These are phyloP conservation scores for Chlorella sp. DNA, from an alignment of 139 green algal species.

Conservation along the genomic window DNA sequence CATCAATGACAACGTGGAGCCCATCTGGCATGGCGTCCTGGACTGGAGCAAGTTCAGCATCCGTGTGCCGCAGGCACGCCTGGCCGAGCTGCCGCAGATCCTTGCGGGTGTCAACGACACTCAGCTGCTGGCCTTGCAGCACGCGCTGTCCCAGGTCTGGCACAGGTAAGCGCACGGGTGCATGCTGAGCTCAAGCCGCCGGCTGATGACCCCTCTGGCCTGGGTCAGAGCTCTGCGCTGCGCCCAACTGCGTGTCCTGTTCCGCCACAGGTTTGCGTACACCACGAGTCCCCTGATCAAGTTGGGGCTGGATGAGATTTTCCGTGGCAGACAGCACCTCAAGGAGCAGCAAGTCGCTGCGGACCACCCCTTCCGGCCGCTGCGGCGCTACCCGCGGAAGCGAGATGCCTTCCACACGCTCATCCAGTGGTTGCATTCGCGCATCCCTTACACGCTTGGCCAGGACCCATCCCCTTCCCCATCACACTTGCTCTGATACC, in stretches of 20 bases:
- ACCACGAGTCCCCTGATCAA: neutral
- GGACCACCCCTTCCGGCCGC: conserved; percentile 1
- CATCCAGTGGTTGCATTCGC: conserved; percentile 8
- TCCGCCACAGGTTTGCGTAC: conserved; percentile 12
- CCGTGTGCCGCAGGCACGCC: conserved; percentile 4
- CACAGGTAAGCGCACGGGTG: neutral
- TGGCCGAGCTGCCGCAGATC: conserved; percentile 12
- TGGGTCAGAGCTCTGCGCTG: too few species aligned
- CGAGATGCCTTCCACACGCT: conserved; percentile 6
- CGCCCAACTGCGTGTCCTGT: neutral
- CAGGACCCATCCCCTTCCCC: too few species aligned
- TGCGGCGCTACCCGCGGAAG: neutral
- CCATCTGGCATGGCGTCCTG: conserved; percentile 3
- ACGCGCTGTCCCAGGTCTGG: conserved; percentile 2
- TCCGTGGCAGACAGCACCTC: too few species aligned
- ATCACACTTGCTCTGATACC: too few species aligned
- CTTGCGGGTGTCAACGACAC: neutral
- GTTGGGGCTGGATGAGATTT: neutral
- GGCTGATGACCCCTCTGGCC: too few species aligned
- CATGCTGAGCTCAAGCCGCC: too few species aligned
- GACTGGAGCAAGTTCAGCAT: conserved; percentile 14
- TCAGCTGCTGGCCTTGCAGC: conserved; percentile 3
- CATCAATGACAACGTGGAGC: conserved; percentile 9
- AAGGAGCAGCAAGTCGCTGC: neutral
- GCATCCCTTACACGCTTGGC: neutral